phyloP scores from a whole-genome alignment of 2,329 filamentous ascomycete species.

The Septoria linicola region DNA sequence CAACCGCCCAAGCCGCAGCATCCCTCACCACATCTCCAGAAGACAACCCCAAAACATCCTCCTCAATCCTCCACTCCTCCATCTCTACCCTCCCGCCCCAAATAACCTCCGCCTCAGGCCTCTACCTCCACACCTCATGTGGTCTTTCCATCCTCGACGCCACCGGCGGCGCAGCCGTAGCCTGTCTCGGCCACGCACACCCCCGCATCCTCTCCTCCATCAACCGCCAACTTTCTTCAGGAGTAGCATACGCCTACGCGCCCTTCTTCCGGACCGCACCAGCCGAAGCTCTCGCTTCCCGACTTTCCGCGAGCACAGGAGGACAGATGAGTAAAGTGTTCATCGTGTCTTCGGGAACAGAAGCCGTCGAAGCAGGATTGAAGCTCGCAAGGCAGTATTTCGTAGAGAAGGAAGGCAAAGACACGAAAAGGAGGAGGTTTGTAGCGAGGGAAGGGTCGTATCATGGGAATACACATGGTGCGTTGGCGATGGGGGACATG shows the following conservation, averaged over 20 bases:
- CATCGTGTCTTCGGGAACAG: conserved; percentile 52
- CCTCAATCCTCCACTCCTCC: conserved; percentile 51
- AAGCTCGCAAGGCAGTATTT: conserved; percentile 54
- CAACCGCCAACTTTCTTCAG: conserved; percentile 53
- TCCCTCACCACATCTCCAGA: not conserved
- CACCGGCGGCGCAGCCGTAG: conserved; percentile 69
- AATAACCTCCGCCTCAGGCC: conserved; percentile 50
- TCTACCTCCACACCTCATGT: conserved; percentile 50
- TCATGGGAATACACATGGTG: conserved; percentile 53
- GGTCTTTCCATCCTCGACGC: conserved; percentile 66
- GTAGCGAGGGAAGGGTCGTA: conserved; percentile 50
- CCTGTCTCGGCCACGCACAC: conserved; percentile 61
- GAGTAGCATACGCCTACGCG: conserved; percentile 58
- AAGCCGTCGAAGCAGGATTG: conserved; percentile 50
- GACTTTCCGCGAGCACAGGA: conserved; percentile 49
- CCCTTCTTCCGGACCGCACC: conserved; percentile 56
- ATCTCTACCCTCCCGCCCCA: conserved; percentile 46
- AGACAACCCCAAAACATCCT: conserved; percentile 1
- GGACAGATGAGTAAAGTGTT: conserved; percentile 54
- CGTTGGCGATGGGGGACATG: conserved; percentile 46
- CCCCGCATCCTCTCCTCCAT: conserved; percentile 58
- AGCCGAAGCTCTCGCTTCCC: conserved; percentile 52
- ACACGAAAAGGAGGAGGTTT: conserved; percentile 43
- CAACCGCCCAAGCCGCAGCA: conserved; percentile 18
- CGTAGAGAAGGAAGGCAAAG: conserved; percentile 46